A percentile compares a stretch with the other conserved stretches of the same genome.
Evolutionary conservation across 176 grass and related monocot species (phyloP).

Genomic region (Aegilops sharonensis): DNA sequence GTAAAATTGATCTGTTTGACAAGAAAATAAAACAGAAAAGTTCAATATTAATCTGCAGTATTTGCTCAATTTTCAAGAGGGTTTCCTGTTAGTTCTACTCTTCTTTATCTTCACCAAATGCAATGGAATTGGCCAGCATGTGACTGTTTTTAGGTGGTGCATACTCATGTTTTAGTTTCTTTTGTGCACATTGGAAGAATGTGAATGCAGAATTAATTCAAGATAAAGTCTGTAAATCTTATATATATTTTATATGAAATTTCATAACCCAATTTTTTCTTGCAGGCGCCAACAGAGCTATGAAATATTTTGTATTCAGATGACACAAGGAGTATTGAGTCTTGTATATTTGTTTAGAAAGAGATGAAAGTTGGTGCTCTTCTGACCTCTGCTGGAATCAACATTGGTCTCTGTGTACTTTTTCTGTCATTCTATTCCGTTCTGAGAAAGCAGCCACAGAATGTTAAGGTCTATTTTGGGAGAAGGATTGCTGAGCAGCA

Average conservation of each 20-base stretch:
- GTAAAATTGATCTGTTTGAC: not conserved
- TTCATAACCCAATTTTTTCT: conserved; percentile 8
- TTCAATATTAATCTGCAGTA: not conserved
- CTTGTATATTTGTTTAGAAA: conserved; percentile 29
- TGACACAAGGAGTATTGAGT: conserved; percentile 23
- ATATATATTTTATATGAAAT: not conserved
- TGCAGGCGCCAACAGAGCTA: not conserved
- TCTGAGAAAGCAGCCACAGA: conserved; percentile 82
- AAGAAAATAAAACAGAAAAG: not conserved
- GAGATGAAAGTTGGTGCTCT: conserved; percentile 79
- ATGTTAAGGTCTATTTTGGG: conserved; percentile 91
- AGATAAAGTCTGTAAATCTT: conserved; percentile 1
- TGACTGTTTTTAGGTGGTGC: not conserved
- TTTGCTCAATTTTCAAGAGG: not conserved
- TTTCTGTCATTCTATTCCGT: conserved; percentile 80
- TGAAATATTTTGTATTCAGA: conserved; percentile 22
- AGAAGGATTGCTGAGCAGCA: conserved; percentile 69
- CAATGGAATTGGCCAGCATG: not conserved
- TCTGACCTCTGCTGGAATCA: conserved; percentile 87
- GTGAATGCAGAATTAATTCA: not conserved
- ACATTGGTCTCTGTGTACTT: conserved; percentile 73
- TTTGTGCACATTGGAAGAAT: not conserved
- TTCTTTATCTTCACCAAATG: not conserved
- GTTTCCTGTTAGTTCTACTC: not conserved
- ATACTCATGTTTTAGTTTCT: conserved; percentile 12